Base-by-base conservation (phyloP, 345 rosid genomes). In the Aethionema arabicum region DNA sequence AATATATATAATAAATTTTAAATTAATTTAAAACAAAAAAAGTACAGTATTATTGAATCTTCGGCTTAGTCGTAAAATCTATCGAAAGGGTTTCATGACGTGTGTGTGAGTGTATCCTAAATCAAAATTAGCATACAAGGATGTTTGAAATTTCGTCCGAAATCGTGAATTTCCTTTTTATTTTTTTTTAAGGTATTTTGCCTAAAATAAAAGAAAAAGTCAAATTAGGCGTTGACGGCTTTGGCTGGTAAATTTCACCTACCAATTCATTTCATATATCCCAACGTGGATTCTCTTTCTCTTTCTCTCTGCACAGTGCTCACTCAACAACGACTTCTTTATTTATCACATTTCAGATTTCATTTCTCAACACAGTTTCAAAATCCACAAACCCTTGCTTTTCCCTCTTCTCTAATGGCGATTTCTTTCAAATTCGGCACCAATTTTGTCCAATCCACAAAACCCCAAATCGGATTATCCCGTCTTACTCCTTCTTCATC, bases 401-500 rank as follows among this genome's bases (percentile, higher is more conserved):
- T 40, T n/a, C n/a, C 44, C 9, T n/a, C 8, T 15, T 44, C 11
- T 32, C 39, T 42, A 7, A 71, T 71, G 75, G 70, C 70, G 50
- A 58, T 71, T 64, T 59, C 74, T 63, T 51, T 63, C 69, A 70
- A 70, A 51, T 63, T 69, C 30, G 42, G 65, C 54, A 65, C 57
- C 54, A 56, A 10, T 63, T 59, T 72, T 50, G 57, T 47, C 32
- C 66, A 72, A 48, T 59, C 67, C 66, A 2, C 62, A 41, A 73
- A 79, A 70, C 48, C 68, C 78, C 10, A 72, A 63, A 0, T 39
- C 75, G 69, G 61, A 33, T 65, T 70, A 59, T 47, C 51, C 54
- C 56, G 31, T 27, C 52, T 61, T 51, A 46, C 66, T 27, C 66
- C 36, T 41, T 69, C 73, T 42, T 29, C 78, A 5, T n/a, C 63